A percentile compares a stretch with the other conserved stretches of the same genome.
These are phyloP conservation scores for Arthromyces matolae DNA, from an alignment of 768 basidiomycete genomes.

Conservation along the genomic window DNA sequence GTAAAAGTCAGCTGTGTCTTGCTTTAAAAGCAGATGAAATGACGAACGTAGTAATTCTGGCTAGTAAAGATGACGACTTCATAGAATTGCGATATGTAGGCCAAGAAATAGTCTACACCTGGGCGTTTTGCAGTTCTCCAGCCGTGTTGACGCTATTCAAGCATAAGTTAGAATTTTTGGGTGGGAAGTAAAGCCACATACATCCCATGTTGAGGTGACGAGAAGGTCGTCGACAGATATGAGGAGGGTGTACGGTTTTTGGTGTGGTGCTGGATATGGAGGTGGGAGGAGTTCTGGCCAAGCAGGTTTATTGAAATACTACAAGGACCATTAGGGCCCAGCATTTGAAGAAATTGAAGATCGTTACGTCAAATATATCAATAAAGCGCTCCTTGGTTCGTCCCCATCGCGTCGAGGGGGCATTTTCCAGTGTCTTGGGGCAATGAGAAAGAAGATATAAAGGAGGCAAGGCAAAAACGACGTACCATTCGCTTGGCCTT, in stretches of 20 bases:
- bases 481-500: slow-evolving; percentile 59
- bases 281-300: slow-evolving; percentile 92
- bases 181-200: slow-evolving; percentile 39
- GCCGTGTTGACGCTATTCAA: slow-evolving; percentile 75
- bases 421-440: slow-evolving; percentile 53
- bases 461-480: slow-evolving; percentile 10
- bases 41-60: slow-evolving; percentile 81
- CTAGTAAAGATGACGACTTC: slow-evolving; percentile 96
- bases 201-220: slow-evolving; percentile 93
- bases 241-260: slow-evolving; percentile 89
- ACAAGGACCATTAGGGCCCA: background rate
- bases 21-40: slow-evolving; percentile 1
- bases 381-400: slow-evolving; percentile 59
- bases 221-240: slow-evolving; percentile 91
- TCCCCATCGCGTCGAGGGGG: slow-evolving; percentile 59
- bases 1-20: background rate
- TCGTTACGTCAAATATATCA: slow-evolving; percentile 68
- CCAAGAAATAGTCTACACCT: slow-evolving; percentile 97
- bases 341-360: background rate
- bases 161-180: background rate
- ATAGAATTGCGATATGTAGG: slow-evolving; percentile 95
- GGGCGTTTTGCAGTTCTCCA: slow-evolving; percentile 98
- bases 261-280: slow-evolving; percentile 74
- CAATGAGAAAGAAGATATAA: background rate
- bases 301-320: slow-evolving; percentile 92